A percentile compares a stretch with the other conserved stretches of the same genome.
Evolutionary conservation across 225 moss, liverwort and hornwort genomes (phyloP).

Genomic region (Polytrichum formosum): DNA sequence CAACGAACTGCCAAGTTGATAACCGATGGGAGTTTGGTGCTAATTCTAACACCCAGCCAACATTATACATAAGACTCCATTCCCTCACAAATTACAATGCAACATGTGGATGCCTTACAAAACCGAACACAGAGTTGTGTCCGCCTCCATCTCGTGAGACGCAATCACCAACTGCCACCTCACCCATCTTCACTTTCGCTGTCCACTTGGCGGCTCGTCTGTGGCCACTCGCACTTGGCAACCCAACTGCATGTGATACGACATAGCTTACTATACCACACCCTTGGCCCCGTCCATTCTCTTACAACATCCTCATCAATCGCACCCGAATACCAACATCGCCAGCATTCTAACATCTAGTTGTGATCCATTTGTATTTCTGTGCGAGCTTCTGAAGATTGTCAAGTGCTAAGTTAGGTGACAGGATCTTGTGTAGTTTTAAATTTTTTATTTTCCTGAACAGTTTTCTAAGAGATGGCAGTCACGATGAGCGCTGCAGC

Average conservation of each 20-base stretch:
- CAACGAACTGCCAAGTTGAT: too few species aligned
- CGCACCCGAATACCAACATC: too few species aligned
- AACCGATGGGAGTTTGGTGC: too few species aligned
- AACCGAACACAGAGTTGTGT: too few species aligned
- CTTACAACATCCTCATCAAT: not conserved
- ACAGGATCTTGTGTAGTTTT: not conserved
- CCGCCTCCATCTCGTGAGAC: not conserved
- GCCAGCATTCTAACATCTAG: too few species aligned
- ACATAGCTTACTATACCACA: constrained; percentile 5
- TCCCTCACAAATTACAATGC: too few species aligned
- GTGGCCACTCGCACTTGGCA: not conserved
- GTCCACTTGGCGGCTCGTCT: not conserved
- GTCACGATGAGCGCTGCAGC: constrained; percentile 41
- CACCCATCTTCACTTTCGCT: not conserved
- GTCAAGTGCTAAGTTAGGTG: not conserved
- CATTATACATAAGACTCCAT: too few species aligned
- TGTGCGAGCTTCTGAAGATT: not conserved
- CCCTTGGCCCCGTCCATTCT: not conserved
- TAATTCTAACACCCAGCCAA: too few species aligned
- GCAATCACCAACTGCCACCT: constrained; percentile 24
- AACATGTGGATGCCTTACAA: too few species aligned
- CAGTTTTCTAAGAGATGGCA: constrained; percentile 22
- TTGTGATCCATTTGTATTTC: not conserved
- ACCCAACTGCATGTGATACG: not conserved
- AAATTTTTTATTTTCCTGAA: not conserved